A percentile compares a stretch with the other conserved stretches of the same genome.
phyloP scores from a whole-genome alignment of 768 basidiomycete genomes.

The Glaciozyma martinii region DNA sequence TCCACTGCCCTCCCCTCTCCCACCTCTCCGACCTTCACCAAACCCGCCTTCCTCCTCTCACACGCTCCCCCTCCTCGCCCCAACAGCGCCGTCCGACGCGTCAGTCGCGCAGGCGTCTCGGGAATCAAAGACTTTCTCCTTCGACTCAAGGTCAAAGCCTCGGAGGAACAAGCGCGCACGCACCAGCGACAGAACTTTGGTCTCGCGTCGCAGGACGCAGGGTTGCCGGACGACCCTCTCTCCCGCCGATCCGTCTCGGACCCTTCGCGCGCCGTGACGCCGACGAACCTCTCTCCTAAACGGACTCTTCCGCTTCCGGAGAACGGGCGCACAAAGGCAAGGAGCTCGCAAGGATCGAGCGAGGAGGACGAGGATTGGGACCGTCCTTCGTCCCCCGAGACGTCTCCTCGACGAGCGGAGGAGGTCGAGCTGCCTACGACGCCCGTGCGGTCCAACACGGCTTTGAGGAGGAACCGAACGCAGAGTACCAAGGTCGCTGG shows the following conservation, averaged over 20 bases:
- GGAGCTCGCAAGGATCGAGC: background rate
- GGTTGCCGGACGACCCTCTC: background rate
- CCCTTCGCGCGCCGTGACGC: background rate
- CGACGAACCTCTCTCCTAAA: too few species aligned
- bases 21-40: background rate
- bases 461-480: background rate
- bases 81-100: slow-evolving; percentile 10
- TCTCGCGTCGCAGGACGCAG: background rate
- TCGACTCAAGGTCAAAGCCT: slow-evolving; percentile 16
- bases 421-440: too few species aligned
- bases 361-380: slow-evolving; percentile 7
- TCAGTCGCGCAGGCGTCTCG: slow-evolving; percentile 9
- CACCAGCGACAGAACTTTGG: background rate
- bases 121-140: slow-evolving; percentile 28
- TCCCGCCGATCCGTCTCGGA: slow-evolving; percentile 16
- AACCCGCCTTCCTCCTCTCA: background rate
- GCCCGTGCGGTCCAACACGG: background rate
- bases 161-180: slow-evolving; percentile 20
- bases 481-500: slow-evolving; percentile 3
- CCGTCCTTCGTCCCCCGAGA: background rate
- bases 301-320: too few species aligned
- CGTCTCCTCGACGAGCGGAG: slow-evolving; percentile 1
- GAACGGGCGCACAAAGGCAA: too few species aligned
- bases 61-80: background rate
- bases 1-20: background rate